Base-by-base conservation (phyloP, 1,284 basidiomycete species). In the Pascua guehoae region DNA sequence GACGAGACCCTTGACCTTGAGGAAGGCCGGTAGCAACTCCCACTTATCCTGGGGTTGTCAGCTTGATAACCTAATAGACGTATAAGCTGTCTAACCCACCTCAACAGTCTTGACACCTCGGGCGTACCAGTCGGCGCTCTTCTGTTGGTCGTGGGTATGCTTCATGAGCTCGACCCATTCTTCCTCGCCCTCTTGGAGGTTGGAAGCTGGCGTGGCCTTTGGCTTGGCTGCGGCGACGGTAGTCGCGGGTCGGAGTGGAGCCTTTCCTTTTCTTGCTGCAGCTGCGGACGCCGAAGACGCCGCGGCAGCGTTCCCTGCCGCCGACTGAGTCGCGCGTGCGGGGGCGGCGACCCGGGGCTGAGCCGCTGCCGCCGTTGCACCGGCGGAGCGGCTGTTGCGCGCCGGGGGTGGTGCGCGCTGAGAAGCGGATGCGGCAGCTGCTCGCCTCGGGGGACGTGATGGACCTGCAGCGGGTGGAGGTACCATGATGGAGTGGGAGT, bases 1-100 rank as follows among this genome's bases (percentile, higher is more conserved):
- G 61, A 97, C 94, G n/a, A 98, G 85, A 65, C 94, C 94, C 70
- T 97, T 98, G 61, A 94, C 90, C 76, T 94, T 89, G 55, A 98
- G 81, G 70, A 97, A 98, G 11, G 93, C 93, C 1, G 94, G 94
- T 4, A 98, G 79, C 12, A 98, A 80, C 46, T 95, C 85, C 94
- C 94, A 98, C 85, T 98, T 98, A 73, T 97, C 94, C 92, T 96
- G 69, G 9, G 24, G 24, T 38, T 1, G 57, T 56, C 18, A 60
- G 59, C 17, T 5, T 12, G 32, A 11, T 5, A 14, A 38, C 16
- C 10, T 9, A 2, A 8, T 16, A 11, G 8, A 12, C 8, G 4
- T 5, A 10, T 41, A 37, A 17, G 7, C 16, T 9, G n/a, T 32
- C 24, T 9, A 11, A 67, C 76, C 62, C 60, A 80, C 80, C 68